A percentile compares a stretch with the other conserved stretches of the same genome.
Conservation (phyloP, 768 basidiomycete genomes). For the Lepiota venenata region DNA sequence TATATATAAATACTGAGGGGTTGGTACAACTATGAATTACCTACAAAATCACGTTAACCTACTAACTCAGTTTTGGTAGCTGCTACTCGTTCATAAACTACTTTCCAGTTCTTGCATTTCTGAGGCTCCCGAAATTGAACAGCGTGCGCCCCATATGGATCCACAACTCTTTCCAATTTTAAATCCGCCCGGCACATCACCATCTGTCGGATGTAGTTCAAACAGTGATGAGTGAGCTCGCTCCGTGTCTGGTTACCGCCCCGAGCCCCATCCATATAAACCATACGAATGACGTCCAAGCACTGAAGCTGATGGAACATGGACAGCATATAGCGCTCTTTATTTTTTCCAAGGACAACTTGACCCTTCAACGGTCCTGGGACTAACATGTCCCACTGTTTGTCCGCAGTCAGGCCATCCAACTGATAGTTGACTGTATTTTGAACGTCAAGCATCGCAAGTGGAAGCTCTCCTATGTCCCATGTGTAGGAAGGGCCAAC, state of each 20-base stretch:
- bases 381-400: constrained; percentile 12
- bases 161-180: constrained; percentile 28
- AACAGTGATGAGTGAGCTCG: constrained; percentile 30
- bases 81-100: constrained; percentile 2
- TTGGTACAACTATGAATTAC: too few relatives aligned
- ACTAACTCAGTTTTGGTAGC: too few relatives aligned
- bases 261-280: constrained; percentile 8
- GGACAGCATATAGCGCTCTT: constrained; percentile 28
- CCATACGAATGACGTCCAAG: constrained; percentile 29
- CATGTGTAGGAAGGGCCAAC: background rate
- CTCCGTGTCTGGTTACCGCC: background rate
- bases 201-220: constrained; percentile 35
- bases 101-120: constrained; percentile 13
- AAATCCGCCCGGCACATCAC: constrained; percentile 32
- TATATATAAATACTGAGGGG: too few relatives aligned
- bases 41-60: too few relatives aligned
- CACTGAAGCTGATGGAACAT: constrained; percentile 37
- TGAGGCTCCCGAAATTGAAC: constrained; percentile 4
- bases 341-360: constrained; percentile 26
- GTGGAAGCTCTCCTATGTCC: background rate
- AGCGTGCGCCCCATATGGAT: constrained; percentile 7
- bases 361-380: constrained; percentile 23
- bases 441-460: constrained; percentile 12
- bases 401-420: constrained; percentile 15
- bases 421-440: constrained; percentile 23